Base-by-base conservation (phyloP, 495 filamentous ascomycete genomes). In the Neurospora sp. region DNA sequence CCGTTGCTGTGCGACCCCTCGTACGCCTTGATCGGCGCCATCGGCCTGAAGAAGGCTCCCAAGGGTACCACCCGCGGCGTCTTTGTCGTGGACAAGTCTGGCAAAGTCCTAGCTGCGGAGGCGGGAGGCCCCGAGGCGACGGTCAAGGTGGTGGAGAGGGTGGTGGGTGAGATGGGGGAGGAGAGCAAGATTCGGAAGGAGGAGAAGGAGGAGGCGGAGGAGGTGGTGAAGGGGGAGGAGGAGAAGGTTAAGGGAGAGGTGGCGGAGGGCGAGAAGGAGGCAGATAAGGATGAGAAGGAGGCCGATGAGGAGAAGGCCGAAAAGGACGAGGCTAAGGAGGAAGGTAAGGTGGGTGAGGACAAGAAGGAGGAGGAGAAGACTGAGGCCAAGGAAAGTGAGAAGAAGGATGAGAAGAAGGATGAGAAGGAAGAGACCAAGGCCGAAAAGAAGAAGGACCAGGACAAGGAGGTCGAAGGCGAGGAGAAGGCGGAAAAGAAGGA, bases 21-120 rank as follows among this genome's bases (percentile, higher is more conserved):
- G 36, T 89, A 86, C 28, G 89, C 88, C 11, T 87, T 99, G 59
- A 94, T 96, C 76, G 84, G 74, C 34, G 92, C 91, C 45, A 87
- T 96, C 77, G 92, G 92, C 4, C 81, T 96, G 74, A 93, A 92
- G 81, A 97, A 95, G 83, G 73, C 81, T 4, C 89, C 90, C 37
- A 90, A 87, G 81, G 91, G 93, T n/a, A 97, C 92, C 39, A 88
- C 83, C 38, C 88, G 96, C 74, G 95, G 94, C 72, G 92, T 98
- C 34, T 94, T 97, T 77, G 93, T 91, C 70, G 84, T 99, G 73
- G 89, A 93, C 78, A 98, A 97, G 82, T 77, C 76, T 17, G 90
- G 90, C 72, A 90, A 90, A 78, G 86, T 93, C 43, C 86, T 92
- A 34, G 87, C 88, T 21, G 84, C 85, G 34, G 86, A 89, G 78